Percentiles rank a stretch among this genome's conserved stretches.
Evolutionary conservation across 371 early-diverging fungal genomes (phyloP).

Genomic region (Mortierella sp.): DNA sequence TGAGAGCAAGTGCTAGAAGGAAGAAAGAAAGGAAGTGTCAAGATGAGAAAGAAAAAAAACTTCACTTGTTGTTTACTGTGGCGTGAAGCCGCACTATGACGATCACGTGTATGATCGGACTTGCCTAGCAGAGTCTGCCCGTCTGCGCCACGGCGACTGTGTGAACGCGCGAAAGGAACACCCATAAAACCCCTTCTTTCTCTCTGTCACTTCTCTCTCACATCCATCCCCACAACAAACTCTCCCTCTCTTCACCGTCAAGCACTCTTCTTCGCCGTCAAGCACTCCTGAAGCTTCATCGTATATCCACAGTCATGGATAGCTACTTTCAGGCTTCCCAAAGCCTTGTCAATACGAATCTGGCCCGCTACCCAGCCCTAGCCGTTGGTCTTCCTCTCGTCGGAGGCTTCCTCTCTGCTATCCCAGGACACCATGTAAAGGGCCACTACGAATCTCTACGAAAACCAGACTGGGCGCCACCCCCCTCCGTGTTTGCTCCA

Average conservation of each 20-base stretch:
- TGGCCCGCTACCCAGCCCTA: conserved; percentile 43
- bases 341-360: conserved; percentile 25
- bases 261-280: background rate
- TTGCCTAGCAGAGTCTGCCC: too few species aligned
- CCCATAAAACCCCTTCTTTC: background rate
- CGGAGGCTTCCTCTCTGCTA: conserved; percentile 41
- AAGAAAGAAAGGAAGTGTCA: background rate
- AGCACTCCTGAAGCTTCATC: too few species aligned
- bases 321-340: conserved; percentile 19
- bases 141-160: too few species aligned
- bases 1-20: conserved; percentile 2
- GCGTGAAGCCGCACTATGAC: background rate
- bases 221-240: background rate
- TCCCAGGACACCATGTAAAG: conserved; percentile 10
- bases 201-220: background rate
- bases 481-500: conserved; percentile 19
- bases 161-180: too few species aligned
- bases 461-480: conserved; percentile 39
- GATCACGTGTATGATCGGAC: background rate
- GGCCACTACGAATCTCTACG: conserved; percentile 17
- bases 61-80: background rate
- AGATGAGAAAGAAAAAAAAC: background rate
- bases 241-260: conserved; percentile 2
- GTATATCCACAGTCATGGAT: conserved; percentile 15
- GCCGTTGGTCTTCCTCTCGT: conserved; percentile 44